These are phyloP conservation scores for Arbutus unedo DNA, from an alignment of 148 eudicot genomes.

Conservation along the genomic window DNA sequence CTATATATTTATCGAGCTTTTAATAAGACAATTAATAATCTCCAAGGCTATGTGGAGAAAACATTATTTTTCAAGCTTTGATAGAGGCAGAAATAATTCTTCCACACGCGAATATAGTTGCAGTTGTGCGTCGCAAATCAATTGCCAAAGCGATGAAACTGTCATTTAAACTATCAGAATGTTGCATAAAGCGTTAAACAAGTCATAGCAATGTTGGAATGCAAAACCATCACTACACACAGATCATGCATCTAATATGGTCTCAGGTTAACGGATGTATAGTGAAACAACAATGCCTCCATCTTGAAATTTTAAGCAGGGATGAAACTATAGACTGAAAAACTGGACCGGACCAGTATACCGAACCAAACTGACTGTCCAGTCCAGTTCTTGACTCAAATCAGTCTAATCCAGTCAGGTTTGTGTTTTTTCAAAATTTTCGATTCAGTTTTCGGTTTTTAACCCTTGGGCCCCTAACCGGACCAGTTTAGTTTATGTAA, in stretches of 20 bases:
- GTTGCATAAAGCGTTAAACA: neutral
- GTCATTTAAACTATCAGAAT: neutral
- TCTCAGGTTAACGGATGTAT: neutral
- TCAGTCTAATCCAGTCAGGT: too few species aligned
- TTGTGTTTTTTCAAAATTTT: too few species aligned
- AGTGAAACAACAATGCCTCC: neutral
- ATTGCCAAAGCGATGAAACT: neutral
- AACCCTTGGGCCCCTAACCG: too few species aligned
- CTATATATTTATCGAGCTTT: neutral
- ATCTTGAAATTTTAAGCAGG: slow-evolving; percentile 8
- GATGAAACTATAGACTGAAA: too few species aligned
- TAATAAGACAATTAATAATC: neutral
- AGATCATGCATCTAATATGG: neutral
- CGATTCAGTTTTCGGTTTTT: too few species aligned
- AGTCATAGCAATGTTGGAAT: neutral
- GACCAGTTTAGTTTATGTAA: too few species aligned
- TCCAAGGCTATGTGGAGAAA: neutral
- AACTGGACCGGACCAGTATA: too few species aligned
- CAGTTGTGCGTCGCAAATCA: neutral
- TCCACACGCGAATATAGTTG: neutral
- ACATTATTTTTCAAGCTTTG: neutral
- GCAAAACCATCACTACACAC: neutral
- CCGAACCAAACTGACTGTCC: too few species aligned
- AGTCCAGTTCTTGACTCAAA: too few species aligned
- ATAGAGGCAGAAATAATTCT: neutral